Base-by-base conservation (phyloP, 1,139 yeast genomes). In the Candida sojae region DNA sequence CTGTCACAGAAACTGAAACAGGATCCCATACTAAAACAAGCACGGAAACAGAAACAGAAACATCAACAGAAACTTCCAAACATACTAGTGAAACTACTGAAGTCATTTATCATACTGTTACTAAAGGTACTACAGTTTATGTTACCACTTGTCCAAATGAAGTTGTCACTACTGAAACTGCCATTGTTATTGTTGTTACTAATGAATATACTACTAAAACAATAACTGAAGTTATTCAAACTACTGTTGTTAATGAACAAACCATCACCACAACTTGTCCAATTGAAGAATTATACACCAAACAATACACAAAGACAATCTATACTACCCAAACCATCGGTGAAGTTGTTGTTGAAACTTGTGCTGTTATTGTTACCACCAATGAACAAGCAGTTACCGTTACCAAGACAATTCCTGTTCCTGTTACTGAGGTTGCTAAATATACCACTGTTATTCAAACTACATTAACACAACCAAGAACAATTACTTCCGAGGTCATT, bases 111-210 rank as follows among this genome's bases (percentile, higher is more conserved):
- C n/a, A 29, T 4, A 39, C 42, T 10, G 12, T 13, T 5, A 39
- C 42, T 29, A 11, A 13, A 5, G 12, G 12, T 3, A 39, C 42
- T 4, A 39, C 42, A 7, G 12, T 13, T 17, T 28, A 12, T 28
- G 42, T 39, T 12, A 39, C 42, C 11, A 39, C 42, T 7, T 39
- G 34, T 30, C 42, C 42, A 17, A 30, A 39, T 28, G 13, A 39
- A 3, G 32, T 28, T 29, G 33, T 39, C 8, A 39, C 42, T 9
- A 39, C 42, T 13, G 42, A 39, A 39, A 39, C 42, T 10, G 42
- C 25, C 10, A 17, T 39, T 13, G 33, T 12, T 4, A 30, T 39
- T 8, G 42, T 39, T 12, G 42, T 39, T 6, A 39, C 42, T 25
- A 39, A 39, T 9, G 42, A 39, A 11, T 39, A 10, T 28, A 29